A percentile compares a stretch with the other conserved stretches of the same genome.
Conservation (phyloP, 2,329 filamentous ascomycete genomes). For the Ceratocystis albifundus region DNA sequence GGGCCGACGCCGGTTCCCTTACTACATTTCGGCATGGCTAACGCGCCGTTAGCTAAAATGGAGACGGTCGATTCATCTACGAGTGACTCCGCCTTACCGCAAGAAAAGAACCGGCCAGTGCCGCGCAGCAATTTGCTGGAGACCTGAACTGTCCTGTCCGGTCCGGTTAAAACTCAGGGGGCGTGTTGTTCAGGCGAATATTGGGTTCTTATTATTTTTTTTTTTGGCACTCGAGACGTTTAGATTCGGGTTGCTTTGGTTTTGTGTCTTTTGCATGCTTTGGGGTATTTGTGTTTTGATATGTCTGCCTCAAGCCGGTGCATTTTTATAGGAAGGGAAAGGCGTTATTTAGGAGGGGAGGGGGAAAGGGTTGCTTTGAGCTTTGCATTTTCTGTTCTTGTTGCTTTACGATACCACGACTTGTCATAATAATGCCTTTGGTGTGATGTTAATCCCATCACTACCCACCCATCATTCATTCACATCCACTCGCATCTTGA, state of each 20-base stretch:
- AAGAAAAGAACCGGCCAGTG: constrained; percentile 1
- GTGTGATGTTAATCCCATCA: neutral
- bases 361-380: neutral
- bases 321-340: constrained; percentile 9
- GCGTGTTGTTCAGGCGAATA: neutral
- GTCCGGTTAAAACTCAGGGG: neutral
- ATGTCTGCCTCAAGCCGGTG: constrained; percentile 3
- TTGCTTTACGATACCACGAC: constrained; percentile 20
- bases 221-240: neutral
- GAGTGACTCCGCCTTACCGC: neutral
- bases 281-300: neutral
- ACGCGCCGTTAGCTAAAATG: constrained; percentile 6
- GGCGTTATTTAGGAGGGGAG: constrained; percentile 4
- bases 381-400: constrained; percentile 4
- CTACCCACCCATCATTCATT: neutral
- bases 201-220: neutral
- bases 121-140: neutral
- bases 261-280: neutral
- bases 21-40: neutral
- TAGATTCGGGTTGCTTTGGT: neutral
- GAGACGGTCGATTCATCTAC: constrained; percentile 10
- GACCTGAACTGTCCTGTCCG: neutral
- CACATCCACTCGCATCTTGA: neutral
- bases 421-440: neutral
- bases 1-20: constrained; percentile 11